These are phyloP conservation scores for Ogataea naganishii DNA, from an alignment of 805 yeast genomes.

Conservation along the genomic window DNA sequence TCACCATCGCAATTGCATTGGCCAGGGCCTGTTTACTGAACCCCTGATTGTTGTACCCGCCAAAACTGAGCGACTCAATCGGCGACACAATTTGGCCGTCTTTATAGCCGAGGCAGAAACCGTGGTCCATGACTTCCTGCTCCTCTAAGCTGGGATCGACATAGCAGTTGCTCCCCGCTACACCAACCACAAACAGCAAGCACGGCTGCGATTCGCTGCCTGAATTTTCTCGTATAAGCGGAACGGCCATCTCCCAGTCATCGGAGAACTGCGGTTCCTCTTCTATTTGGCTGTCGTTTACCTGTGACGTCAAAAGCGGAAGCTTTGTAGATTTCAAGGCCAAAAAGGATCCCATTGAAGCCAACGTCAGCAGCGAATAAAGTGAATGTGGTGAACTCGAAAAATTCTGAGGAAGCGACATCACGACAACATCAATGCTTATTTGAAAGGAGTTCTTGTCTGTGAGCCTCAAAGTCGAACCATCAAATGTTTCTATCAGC, in stretches of 20 bases:
- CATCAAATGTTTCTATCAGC: constrained; percentile 44
- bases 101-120: constrained; percentile 66
- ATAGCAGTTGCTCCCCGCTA: constrained; percentile 58
- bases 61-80: constrained; percentile 55
- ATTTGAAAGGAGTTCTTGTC: constrained; percentile 69
- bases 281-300: constrained; percentile 59
- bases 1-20: constrained; percentile 49
- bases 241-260: constrained; percentile 61
- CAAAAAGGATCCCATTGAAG: constrained; percentile 72
- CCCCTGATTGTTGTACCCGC: constrained; percentile 45
- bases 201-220: constrained; percentile 58
- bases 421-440: constrained; percentile 69
- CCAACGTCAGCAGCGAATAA: constrained; percentile 39
- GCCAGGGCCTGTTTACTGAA: constrained; percentile 37
- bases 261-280: constrained; percentile 90
- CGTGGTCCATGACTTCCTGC: constrained; percentile 81
- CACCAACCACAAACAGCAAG: constrained; percentile 64
- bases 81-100: constrained; percentile 67
- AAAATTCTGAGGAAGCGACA: constrained; percentile 43
- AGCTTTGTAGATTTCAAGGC: constrained; percentile 73
- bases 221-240: constrained; percentile 29
- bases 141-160: constrained; percentile 88
- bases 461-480: constrained; percentile 49
- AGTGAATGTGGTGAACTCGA: constrained; percentile 63
- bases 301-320: constrained; percentile 64